Evolutionary conservation across 176 grass and related monocot genomes (phyloP), one percentile per base, ranked within the genome.

Genomic region (Oryza brachyantha): DNA sequence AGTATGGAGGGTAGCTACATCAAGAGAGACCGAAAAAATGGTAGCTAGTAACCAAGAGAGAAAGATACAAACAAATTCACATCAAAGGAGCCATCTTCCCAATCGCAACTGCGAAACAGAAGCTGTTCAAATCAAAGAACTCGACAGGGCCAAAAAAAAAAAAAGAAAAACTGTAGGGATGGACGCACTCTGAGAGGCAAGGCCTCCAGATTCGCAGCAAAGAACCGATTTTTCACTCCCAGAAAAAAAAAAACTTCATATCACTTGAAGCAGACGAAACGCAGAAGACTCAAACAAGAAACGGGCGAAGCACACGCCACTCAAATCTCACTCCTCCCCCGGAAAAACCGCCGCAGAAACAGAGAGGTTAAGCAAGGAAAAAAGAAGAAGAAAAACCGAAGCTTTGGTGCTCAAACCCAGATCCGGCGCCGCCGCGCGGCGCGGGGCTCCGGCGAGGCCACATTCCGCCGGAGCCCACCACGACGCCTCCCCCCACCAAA

Each of bases 391-490:
- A 55, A 43, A 50, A 61, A 45, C 17, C 5, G 28, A 35, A 77
- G 37, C 37, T 50, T 61, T 69, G 5, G 62, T 31, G 40, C 36
- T 62, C 37, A 29, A 63, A 63, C 5, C 54, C 86, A 84, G 81
- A 88, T 88, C 86, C 81, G 24, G 41, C 63, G 58, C 14, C 42
- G 13, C n/a, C 11, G n/a, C n/a, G n/a, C n/a, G n/a, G n/a, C n/a
- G n/a, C 22, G 16, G 62, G 46, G 11, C 73, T 28, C 66, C 74
- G 32, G 27, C 34, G 69, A 79, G 37, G 55, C 86, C 70, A 48
- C 86, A 88, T 88, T 88, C 77, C 16, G 63, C 54, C 29, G 63
- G 36, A 64, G 55, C 40, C 81, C 75, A 38, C 75, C 58, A 61
- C 59, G 25, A 79, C n/a, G n/a, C 38, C 22, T 13, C 9, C 48